These are phyloP conservation scores for Wallacemonas sp. DNA, from an alignment of 208 protist species.

Conservation along the genomic window DNA sequence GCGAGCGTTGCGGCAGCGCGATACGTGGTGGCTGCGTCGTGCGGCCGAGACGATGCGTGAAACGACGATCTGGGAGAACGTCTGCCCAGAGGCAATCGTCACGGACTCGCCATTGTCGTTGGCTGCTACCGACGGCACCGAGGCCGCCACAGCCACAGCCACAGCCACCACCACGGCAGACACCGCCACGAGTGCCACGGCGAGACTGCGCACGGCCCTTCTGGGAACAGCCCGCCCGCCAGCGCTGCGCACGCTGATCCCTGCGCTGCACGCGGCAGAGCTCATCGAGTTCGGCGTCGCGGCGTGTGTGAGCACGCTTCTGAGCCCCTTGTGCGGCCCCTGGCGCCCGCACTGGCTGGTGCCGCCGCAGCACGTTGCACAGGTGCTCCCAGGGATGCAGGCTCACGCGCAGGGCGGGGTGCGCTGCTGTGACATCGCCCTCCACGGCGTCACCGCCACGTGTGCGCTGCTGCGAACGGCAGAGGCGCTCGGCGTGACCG, in stretches of 20 bases:
- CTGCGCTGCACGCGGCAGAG: slow-evolving; percentile 59
- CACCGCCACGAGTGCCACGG: too few relatives aligned
- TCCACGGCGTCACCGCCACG: slow-evolving; percentile 43
- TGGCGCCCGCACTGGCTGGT: slow-evolving; percentile 31
- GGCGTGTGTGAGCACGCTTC: slow-evolving; percentile 39
- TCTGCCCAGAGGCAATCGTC: slow-evolving; percentile 26
- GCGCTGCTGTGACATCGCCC: slow-evolving; percentile 42
- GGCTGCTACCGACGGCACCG: not conserved
- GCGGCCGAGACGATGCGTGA: slow-evolving; percentile 45
- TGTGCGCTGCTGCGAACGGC: slow-evolving; percentile 66
- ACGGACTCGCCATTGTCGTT: not conserved
- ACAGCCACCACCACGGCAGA: not conserved
- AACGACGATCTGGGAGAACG: slow-evolving; percentile 60
- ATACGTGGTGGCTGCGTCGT: slow-evolving; percentile 47
- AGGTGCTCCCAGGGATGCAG: slow-evolving; percentile 27
- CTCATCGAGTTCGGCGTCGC: slow-evolving; percentile 50
- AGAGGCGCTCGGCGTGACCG: slow-evolving; percentile 62
- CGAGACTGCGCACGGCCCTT: too few relatives aligned
- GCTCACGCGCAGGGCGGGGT: slow-evolving; percentile 6
- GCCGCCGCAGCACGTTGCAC: slow-evolving; percentile 12
- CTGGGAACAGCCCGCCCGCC: not conserved
- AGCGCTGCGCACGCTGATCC: slow-evolving; percentile 44
- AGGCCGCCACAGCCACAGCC: not conserved
- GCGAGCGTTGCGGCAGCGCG: slow-evolving; percentile 74
- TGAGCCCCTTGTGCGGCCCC: slow-evolving; percentile 62